Evolutionary conservation across 2,329 filamentous ascomycete genomes (phyloP).

Genomic region (Emmonsia crescens): DNA sequence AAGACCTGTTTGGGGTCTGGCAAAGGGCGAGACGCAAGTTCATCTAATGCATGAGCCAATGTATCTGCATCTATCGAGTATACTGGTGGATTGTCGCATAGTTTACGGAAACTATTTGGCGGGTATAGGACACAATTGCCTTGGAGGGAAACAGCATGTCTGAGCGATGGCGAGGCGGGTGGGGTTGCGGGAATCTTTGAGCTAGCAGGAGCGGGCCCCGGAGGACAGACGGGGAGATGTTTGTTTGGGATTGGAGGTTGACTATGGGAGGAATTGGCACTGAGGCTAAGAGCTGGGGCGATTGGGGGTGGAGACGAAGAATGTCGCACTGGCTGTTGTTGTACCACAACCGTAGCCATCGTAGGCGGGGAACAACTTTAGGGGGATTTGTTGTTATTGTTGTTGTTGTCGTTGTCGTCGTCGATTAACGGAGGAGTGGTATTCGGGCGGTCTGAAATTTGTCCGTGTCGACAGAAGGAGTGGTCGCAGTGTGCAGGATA

Average conservation of each 20-base stretch:
- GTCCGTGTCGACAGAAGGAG: slow-evolving; percentile 1
- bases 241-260: slow-evolving; percentile 69
- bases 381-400: not conserved
- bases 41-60: slow-evolving; percentile 63
- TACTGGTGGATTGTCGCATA: slow-evolving; percentile 47
- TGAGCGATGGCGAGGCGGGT: slow-evolving; percentile 53
- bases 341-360: slow-evolving; percentile 40
- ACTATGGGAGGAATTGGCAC: slow-evolving; percentile 41
- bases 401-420: not conserved
- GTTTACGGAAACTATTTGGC: slow-evolving; percentile 51
- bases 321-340: slow-evolving; percentile 35
- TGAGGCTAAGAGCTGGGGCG: slow-evolving; percentile 45
- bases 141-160: slow-evolving; percentile 43
- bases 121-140: slow-evolving; percentile 65
- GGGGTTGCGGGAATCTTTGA: slow-evolving; percentile 44
- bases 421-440: slow-evolving; percentile 2
- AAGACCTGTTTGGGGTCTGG: slow-evolving; percentile 81
- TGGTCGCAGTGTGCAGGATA: not conserved
- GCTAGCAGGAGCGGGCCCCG: slow-evolving; percentile 50
- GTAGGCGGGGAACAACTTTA: slow-evolving; percentile 18
- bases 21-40: slow-evolving; percentile 65
- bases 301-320: slow-evolving; percentile 42
- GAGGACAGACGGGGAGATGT: slow-evolving; percentile 79
- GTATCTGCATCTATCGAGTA: slow-evolving; percentile 62
- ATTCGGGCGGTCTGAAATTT: slow-evolving; percentile 2